phyloP scores from a whole-genome alignment of 2,329 filamentous ascomycete genomes.

The Colletotrichum shisoi region DNA sequence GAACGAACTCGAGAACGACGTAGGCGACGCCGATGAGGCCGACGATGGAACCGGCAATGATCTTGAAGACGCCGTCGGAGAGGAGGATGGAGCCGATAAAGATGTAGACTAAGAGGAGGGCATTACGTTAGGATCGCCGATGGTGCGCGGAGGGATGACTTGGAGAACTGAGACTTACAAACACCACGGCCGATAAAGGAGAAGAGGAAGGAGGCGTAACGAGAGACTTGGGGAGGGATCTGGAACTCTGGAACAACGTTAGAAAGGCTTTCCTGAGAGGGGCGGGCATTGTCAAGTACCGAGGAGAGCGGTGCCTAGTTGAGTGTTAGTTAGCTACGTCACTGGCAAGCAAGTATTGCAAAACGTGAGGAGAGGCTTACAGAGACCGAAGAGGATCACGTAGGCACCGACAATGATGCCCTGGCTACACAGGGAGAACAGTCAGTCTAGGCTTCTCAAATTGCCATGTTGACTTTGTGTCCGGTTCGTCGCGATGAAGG shows the following conservation, averaged over 20 bases:
- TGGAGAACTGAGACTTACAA: slow-evolving; percentile 68
- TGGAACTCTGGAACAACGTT: slow-evolving; percentile 74
- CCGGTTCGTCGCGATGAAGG: slow-evolving; percentile 13
- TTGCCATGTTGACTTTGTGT: not conserved
- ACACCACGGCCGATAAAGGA: slow-evolving; percentile 94
- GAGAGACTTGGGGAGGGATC: slow-evolving; percentile 88
- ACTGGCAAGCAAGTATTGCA: not conserved
- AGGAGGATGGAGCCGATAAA: slow-evolving; percentile 90
- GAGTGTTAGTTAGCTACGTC: slow-evolving; percentile 40
- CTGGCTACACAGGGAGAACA: slow-evolving; percentile 58
- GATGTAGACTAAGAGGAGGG: slow-evolving; percentile 77
- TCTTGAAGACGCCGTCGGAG: slow-evolving; percentile 69
- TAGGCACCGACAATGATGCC: slow-evolving; percentile 83
- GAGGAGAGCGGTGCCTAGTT: slow-evolving; percentile 71
- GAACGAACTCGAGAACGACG: slow-evolving; percentile 76
- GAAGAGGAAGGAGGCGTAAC: slow-evolving; percentile 97
- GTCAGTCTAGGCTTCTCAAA: slow-evolving; percentile 18
- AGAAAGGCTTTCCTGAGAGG: slow-evolving; percentile 5
- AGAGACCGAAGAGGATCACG: slow-evolving; percentile 87
- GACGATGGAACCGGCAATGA: slow-evolving; percentile 79
- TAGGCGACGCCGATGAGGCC: slow-evolving; percentile 82
- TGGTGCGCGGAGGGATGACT: not conserved
- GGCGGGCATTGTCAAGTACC: slow-evolving; percentile 50
- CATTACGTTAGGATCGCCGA: slow-evolving; percentile 23
- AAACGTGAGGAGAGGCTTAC: slow-evolving; percentile 58